Conservation (phyloP, 2,329 filamentous ascomycete species). For the Cytospora piceicola region DNA sequence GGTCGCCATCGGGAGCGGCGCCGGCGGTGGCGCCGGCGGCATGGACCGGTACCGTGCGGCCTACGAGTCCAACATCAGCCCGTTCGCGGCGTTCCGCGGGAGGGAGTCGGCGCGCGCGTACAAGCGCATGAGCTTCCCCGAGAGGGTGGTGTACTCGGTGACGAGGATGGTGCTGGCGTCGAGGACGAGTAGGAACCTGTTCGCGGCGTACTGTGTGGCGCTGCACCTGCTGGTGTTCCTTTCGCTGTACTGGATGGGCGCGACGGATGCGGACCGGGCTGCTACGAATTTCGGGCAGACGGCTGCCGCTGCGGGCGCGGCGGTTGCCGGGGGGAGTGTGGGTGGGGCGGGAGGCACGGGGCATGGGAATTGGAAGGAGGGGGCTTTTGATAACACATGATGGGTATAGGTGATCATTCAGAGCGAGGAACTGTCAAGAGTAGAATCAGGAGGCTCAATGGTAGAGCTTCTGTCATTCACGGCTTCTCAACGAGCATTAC, state of each 20-base stretch:
- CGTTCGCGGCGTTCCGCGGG: slow-evolving; percentile 94
- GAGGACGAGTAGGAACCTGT: slow-evolving; percentile 87
- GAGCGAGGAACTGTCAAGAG: neutral
- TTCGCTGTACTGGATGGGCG: slow-evolving; percentile 83
- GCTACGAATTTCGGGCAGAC: slow-evolving; percentile 59
- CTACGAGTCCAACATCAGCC: slow-evolving; percentile 94
- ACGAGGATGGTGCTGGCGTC: slow-evolving; percentile 91
- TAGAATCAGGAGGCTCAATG: neutral
- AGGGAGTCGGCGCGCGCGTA: slow-evolving; percentile 89
- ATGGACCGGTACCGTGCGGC: slow-evolving; percentile 82
- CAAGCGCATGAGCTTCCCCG: slow-evolving; percentile 89
- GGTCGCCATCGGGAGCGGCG: slow-evolving; percentile 59
- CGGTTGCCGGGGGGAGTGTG: slow-evolving; percentile 45
- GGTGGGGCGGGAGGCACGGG: slow-evolving; percentile 38
- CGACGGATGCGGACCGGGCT: slow-evolving; percentile 66
- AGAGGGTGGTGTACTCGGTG: slow-evolving; percentile 86
- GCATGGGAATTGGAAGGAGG: slow-evolving; percentile 59
- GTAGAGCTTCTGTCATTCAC: neutral
- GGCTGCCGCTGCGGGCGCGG: slow-evolving; percentile 49
- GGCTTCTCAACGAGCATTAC: neutral
- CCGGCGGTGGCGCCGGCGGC: slow-evolving; percentile 60
- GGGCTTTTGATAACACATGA: slow-evolving; percentile 52
- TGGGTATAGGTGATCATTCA: neutral
- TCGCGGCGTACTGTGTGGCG: slow-evolving; percentile 87
- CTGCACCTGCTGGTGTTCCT: slow-evolving; percentile 87